Evolutionary conservation across 176 grass and related monocot species (phyloP).

Genomic region (Lolium rigidum): DNA sequence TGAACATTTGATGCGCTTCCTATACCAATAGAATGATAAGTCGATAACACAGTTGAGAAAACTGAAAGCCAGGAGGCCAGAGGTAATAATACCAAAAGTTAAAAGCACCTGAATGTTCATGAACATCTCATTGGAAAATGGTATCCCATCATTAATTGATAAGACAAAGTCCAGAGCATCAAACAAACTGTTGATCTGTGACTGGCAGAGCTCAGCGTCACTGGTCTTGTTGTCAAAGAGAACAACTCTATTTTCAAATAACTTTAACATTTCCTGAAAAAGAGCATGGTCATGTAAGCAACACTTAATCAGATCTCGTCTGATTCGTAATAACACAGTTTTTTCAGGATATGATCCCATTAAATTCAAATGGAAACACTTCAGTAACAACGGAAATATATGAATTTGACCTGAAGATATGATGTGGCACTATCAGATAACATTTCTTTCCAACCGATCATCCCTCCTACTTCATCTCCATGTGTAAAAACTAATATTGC

Average conservation of each 20-base stretch:
- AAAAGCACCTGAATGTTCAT: conserved; percentile 59
- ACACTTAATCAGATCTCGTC: not conserved
- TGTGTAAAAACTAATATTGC: conserved; percentile 75
- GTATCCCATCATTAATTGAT: conserved; percentile 50
- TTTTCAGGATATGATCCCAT: not conserved
- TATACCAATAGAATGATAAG: conserved; percentile 8
- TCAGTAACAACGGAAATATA: not conserved
- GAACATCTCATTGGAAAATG: conserved; percentile 68
- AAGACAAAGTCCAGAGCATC: conserved; percentile 55
- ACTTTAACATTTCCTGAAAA: conserved; percentile 50
- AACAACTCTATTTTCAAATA: conserved; percentile 57
- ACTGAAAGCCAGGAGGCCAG: not conserved
- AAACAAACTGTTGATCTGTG: conserved; percentile 32
- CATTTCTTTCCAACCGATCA: conserved; percentile 21
- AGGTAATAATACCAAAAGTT: not conserved
- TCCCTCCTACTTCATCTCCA: conserved; percentile 60
- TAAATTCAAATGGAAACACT: not conserved
- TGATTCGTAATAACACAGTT: not conserved
- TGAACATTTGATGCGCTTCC: conserved; percentile 46
- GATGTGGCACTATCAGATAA: not conserved
- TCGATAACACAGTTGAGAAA: not conserved
- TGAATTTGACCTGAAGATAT: conserved; percentile 10
- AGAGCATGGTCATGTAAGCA: not conserved
- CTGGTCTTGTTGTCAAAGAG: conserved; percentile 24
- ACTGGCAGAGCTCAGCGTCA: conserved; percentile 31